Conservation (phyloP, 2,329 filamentous ascomycete genomes). For the Botrytis galanthina region DNA sequence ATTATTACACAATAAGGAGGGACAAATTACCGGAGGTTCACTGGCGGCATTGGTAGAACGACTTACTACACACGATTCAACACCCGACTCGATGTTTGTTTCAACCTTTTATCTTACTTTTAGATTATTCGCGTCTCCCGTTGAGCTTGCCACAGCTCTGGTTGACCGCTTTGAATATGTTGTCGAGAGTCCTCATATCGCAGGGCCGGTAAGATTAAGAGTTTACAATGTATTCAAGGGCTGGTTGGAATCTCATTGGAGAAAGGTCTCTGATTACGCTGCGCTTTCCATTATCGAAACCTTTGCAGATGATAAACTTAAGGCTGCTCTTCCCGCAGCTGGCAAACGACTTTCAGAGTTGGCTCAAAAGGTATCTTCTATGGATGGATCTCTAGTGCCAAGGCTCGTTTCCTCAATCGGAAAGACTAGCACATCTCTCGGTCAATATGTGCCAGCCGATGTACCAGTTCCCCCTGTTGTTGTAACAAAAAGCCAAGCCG, state of each 20-base stretch:
- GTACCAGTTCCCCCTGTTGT: constrained; percentile 67
- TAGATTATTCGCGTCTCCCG: constrained; percentile 81
- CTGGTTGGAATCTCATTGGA: constrained; percentile 97
- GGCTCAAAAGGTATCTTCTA: constrained; percentile 71
- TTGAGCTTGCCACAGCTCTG: constrained; percentile 75
- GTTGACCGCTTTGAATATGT: constrained; percentile 92
- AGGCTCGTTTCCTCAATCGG: constrained; percentile 81
- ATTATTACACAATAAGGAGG: constrained; percentile 89
- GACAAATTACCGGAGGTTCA: constrained; percentile 89
- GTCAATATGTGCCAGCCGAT: constrained; percentile 68
- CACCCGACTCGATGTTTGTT: constrained; percentile 87
- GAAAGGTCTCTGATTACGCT: constrained; percentile 72
- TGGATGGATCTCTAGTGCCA: constrained; percentile 73
- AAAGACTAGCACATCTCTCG: constrained; percentile 76
- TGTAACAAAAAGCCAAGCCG: constrained; percentile 74
- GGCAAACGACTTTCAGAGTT: constrained; percentile 79
- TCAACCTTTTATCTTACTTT: constrained; percentile 97
- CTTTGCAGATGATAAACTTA: constrained; percentile 75
- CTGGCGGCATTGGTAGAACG: constrained; percentile 90
- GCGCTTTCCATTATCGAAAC: constrained; percentile 73
- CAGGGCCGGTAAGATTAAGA: constrained; percentile 78
- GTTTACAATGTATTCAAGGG: constrained; percentile 97
- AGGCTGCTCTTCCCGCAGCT: constrained; percentile 67
- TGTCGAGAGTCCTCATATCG: constrained; percentile 70
- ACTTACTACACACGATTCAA: constrained; percentile 87